phyloP scores from a whole-genome alignment of 352 stramenopile species.

The Thraustotheca clavata region DNA sequence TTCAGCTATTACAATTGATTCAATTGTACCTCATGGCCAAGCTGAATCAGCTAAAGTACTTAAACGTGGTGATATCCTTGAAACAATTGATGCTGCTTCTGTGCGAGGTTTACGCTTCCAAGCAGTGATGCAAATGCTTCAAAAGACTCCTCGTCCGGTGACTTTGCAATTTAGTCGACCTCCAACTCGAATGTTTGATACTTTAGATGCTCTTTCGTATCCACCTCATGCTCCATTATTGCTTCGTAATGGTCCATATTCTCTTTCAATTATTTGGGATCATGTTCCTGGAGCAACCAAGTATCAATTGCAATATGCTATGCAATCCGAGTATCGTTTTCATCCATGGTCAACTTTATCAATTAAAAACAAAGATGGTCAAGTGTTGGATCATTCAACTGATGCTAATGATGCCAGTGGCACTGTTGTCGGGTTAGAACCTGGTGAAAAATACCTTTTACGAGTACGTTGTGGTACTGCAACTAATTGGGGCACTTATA shows the following conservation, averaged over 20 bases:
- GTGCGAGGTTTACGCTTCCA: conserved; percentile 55
- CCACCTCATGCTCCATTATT: conserved; percentile 51
- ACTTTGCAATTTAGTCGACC: conserved; percentile 61
- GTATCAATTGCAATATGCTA: conserved; percentile 60
- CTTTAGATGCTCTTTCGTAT: conserved; percentile 47
- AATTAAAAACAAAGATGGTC: conserved; percentile 43
- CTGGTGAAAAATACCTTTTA: conserved; percentile 45
- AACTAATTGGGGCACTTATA: conserved; percentile 58
- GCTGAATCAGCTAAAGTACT: conserved; percentile 60
- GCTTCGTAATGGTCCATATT: conserved; percentile 50
- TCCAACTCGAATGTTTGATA: conserved; percentile 37
- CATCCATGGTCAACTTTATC: conserved; percentile 41
- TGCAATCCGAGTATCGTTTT: conserved; percentile 49
- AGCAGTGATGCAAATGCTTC: conserved; percentile 68
- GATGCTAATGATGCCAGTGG: conserved; percentile 48
- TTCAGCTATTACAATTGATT: conserved; percentile 71
- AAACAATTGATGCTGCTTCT: conserved; percentile 63
- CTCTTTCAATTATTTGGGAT: conserved; percentile 53
- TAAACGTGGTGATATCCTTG: conserved; percentile 55
- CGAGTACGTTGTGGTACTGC: conserved; percentile 49
- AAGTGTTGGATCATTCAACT: conserved; percentile 33
- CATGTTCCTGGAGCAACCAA: conserved; percentile 29
- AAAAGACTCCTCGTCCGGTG: conserved; percentile 52
- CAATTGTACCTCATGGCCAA: conserved; percentile 69
- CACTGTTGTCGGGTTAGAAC: conserved; percentile 54